These are phyloP conservation scores for Yamagishiella unicocca DNA, from an alignment of 139 green algal species.

Conservation along the genomic window DNA sequence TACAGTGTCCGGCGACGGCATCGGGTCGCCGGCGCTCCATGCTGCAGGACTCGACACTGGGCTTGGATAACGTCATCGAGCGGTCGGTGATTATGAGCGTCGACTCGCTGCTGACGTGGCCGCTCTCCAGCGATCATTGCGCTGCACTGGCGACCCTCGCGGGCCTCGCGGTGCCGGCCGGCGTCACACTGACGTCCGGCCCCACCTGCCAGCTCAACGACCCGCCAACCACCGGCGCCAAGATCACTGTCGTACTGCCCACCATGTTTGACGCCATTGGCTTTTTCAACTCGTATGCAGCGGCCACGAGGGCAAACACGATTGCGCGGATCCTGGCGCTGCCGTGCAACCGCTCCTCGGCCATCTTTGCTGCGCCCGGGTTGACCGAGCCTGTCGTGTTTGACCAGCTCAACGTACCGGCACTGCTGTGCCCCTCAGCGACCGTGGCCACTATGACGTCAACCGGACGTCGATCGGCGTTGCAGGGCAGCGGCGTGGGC, in stretches of 20 bases:
- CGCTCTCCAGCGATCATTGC: neutral
- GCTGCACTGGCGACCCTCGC: conserved; percentile 6
- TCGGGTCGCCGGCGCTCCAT: neutral
- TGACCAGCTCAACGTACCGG: conserved; percentile 16
- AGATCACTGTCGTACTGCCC: conserved; percentile 26
- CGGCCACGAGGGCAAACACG: conserved; percentile 10
- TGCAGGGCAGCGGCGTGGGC: no score
- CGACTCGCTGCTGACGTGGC: neutral
- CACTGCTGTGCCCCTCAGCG: conserved; percentile 13
- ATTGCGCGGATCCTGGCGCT: conserved; percentile 1
- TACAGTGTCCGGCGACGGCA: neutral
- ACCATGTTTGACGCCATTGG: neutral
- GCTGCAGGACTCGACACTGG: neutral
- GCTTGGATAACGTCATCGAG: neutral
- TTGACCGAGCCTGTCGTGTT: neutral
- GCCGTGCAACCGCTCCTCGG: conserved; percentile 36
- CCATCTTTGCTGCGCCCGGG: conserved; percentile 33
- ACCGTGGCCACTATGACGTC: no score
- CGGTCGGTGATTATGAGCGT: conserved; percentile 30
- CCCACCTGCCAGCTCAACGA: conserved; percentile 45
- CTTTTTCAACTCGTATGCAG: conserved; percentile 10
- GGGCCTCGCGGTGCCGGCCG: neutral
- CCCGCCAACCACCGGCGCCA: conserved; percentile 43
- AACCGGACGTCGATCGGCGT: no score
- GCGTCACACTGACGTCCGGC: neutral